phyloP scores from a whole-genome alignment of 129 eudicot genomes.

The Artemisia argyi region DNA sequence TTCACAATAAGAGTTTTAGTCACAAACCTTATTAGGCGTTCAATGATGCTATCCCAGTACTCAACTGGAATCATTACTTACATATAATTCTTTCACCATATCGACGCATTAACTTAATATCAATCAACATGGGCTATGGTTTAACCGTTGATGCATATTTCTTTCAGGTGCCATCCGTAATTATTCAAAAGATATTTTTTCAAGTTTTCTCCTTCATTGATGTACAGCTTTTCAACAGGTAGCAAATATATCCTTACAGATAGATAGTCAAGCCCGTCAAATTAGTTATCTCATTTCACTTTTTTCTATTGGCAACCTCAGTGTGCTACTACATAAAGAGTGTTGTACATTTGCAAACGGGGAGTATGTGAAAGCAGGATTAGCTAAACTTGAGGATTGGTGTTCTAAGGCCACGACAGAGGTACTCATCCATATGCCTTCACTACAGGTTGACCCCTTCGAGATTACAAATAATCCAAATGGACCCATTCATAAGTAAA shows the following conservation, averaged over 20 bases:
- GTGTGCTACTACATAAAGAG: constrained; percentile 69
- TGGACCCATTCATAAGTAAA: not conserved
- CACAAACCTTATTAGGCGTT: too few species aligned
- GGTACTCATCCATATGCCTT: constrained; percentile 39
- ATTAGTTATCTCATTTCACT: not conserved
- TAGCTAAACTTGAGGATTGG: constrained; percentile 70
- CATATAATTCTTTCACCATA: too few species aligned
- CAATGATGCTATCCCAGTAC: too few species aligned
- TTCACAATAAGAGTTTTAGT: not conserved
- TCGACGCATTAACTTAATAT: too few species aligned
- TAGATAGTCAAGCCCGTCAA: not conserved
- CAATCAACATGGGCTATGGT: too few species aligned
- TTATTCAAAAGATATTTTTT: constrained; percentile 51
- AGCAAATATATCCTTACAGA: constrained; percentile 7
- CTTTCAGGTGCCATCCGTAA: constrained; percentile 70
- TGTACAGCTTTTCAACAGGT: constrained; percentile 87
- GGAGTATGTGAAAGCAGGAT: constrained; percentile 72
- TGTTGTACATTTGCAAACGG: constrained; percentile 76
- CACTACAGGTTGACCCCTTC: not conserved
- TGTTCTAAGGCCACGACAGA: constrained; percentile 65
- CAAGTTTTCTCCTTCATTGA: constrained; percentile 63
- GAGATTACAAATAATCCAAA: not conserved
- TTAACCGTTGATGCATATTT: constrained; percentile 22
- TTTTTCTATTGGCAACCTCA: constrained; percentile 26
- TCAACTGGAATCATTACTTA: too few species aligned